Evolutionary conservation across 257 asterid species (phyloP).

Genomic region (Plantago major): DNA sequence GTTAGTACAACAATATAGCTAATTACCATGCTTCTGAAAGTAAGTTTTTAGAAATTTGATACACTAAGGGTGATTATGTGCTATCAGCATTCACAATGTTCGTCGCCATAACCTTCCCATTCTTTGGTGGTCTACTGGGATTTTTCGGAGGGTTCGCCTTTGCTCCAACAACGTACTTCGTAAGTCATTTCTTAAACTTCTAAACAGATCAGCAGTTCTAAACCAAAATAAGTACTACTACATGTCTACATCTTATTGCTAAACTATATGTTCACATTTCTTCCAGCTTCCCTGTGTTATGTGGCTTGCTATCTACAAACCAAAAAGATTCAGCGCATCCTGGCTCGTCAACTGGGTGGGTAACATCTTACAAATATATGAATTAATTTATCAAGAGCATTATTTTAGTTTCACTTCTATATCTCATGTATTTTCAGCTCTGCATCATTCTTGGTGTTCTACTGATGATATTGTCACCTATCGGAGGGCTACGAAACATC

Average conservation of each 20-base stretch:
- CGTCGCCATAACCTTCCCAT: conserved; percentile 3
- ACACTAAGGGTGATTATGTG: neutral
- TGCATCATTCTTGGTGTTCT: conserved; percentile 17
- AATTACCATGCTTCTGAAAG: neutral
- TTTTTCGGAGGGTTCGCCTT: conserved; percentile 11
- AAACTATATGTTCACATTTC: neutral
- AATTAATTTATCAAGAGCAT: neutral
- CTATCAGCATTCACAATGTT: conserved; percentile 9
- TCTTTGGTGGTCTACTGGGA: conserved; percentile 8
- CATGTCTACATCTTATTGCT: neutral
- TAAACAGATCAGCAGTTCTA: neutral
- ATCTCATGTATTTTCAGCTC: neutral
- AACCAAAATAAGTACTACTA: neutral
- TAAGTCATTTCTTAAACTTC: neutral
- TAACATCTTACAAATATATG: neutral
- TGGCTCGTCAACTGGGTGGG: conserved; percentile 28
- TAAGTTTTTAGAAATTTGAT: neutral
- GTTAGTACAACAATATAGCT: neutral
- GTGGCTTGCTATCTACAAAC: conserved; percentile 30
- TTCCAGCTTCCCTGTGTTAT: conserved; percentile 33
- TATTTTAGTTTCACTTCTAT: neutral
- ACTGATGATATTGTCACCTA: conserved; percentile 5
- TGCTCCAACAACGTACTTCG: conserved; percentile 11
- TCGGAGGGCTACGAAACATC: conserved; percentile 9
- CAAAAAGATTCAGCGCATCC: conserved; percentile 21